Evolutionary conservation across 2,329 filamentous ascomycete genomes (phyloP), one percentile per base, ranked within the genome.

Genomic region (Colletotrichum sansevieriae): DNA sequence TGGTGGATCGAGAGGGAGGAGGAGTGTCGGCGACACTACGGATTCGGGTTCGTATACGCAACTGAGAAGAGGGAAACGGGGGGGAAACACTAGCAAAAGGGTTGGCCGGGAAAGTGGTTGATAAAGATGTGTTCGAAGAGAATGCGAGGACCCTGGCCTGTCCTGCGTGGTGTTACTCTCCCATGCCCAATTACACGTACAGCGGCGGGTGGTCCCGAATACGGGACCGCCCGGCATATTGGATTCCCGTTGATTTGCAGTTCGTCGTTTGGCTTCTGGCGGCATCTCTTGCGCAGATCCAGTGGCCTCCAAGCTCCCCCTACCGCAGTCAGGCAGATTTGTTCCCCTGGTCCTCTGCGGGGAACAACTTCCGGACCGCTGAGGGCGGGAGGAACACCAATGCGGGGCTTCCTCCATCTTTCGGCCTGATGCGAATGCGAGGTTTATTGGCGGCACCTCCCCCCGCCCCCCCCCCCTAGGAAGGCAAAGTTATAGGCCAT

Each of bases 1-100:
- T 47, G 49, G 39, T 56, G 60, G 25, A 56, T 46, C 49, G 11
- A 25, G 39, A 18, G 12, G 18, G 18, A 20, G 39, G n/a, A 9
- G 29, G 29, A 18, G 49, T 25, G 29, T n/a, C 15, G n/a, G 29
- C 49, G 13, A 18, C 25, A 33, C 4, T 12, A 25, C 60, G 49
- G 39, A n/a, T 56, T 63, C 60, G 60, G 49, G 41, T 63, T 63
- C 60, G 60, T 47, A 63, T 56, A 47, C 41, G 60, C 29, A 35
- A 18, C 25, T 33, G 9, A 9, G n/a, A 63, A 15, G 12, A 18
- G 51, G 2, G 1, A 22, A 56, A 29, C n/a, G 37, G 22, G 25
- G 12, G 37, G n/a, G 11, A 58, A 54, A 37, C 49, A n/a, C 29
- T 13, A 2, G n/a, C 15, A 3, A 10, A 33, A 3, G 13, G 13